Evolutionary conservation across 2,329 filamentous ascomycete genomes (phyloP), one percentile per base, ranked within the genome.

Genomic region (Epichloe hybrida): DNA sequence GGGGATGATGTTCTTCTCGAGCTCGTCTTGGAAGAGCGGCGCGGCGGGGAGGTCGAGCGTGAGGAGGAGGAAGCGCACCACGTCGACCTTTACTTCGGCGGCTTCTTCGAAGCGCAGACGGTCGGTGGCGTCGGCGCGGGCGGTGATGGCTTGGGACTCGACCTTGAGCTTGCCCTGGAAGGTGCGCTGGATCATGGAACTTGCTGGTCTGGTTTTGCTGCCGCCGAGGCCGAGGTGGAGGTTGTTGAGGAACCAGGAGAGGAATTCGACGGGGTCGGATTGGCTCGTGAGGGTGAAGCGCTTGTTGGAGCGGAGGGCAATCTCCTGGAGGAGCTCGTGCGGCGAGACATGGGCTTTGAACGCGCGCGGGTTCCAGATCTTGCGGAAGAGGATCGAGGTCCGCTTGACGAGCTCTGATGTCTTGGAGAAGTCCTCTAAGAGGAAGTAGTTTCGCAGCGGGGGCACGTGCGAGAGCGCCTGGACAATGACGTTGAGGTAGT

Each of bases 271-370:
- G 0, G 93, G 93, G 65, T 98, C 93, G 20, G 90, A 93, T 70
- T 97, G 93, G 31, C 82, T 74, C 0, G 89, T 95, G 46, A 97
- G 75, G 5, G 85, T 93, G 70, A 95, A 98, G 55, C 86, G 88
- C 69, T 96, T 96, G 58, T 84, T 90, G 35, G 90, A 96, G 46
- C 83, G 83, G 41, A 96, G 73, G 1, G 90, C 86, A 56, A 98
- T 86, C 65, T 97, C 91, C 69, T 98, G 93, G 1, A 98, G 81
- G 34, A 98, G 78, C 68, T 98, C 93, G 72, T 98, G 93, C 0
- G 93, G 93, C 9, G 91, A 97, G 49, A 98, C 93, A 67, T 98
- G 93, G 4, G 85, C 84, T 68, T 95, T 94, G 76, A 98, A 98
- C 9, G 93, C 91, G 58, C 87, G 84, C 2, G 90, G 85, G 65